Conservation (phyloP, 441 rosid genomes). For the Lepidium campestre region DNA sequence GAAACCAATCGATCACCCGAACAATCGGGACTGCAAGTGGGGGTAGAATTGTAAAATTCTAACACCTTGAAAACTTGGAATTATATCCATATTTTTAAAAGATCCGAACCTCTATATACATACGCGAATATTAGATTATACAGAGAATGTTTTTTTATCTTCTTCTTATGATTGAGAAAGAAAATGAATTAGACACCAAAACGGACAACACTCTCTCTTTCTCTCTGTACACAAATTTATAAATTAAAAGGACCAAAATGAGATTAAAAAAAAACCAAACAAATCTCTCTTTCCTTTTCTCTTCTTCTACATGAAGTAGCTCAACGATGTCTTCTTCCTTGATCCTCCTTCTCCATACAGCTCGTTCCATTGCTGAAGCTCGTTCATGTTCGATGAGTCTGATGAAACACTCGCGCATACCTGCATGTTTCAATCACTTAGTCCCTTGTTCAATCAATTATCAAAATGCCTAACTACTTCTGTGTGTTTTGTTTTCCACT, state of each 20-base stretch:
- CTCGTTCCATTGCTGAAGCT: slow-evolving; percentile 95
- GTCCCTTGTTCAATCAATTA: not conserved
- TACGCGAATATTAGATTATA: slow-evolving; percentile 16
- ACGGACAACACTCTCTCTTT: slow-evolving; percentile 19
- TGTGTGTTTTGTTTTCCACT: not conserved
- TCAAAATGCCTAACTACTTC: not conserved
- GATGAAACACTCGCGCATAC: slow-evolving; percentile 97
- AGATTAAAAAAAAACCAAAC: slow-evolving; percentile 12
- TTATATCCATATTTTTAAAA: not conserved
- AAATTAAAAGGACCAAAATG: slow-evolving; percentile 24
- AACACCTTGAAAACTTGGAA: not conserved
- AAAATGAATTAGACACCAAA: slow-evolving; percentile 26
- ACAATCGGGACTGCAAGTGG: too few species aligned
- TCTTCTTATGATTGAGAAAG: slow-evolving; percentile 20
- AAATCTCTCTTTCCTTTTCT: slow-evolving; percentile 17
- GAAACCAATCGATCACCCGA: too few species aligned
- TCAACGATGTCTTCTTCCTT: slow-evolving; percentile 82
- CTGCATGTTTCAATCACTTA: slow-evolving; percentile 29
- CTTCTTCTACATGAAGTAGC: slow-evolving; percentile 89
- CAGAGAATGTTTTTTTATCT: slow-evolving; percentile 26
- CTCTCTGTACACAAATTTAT: slow-evolving; percentile 28
- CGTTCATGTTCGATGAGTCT: slow-evolving; percentile 89
- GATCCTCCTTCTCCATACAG: slow-evolving; percentile 99
- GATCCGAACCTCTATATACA: slow-evolving; percentile 23
- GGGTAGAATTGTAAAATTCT: too few species aligned